A percentile compares a stretch with the other conserved stretches of the same genome.
Conservation (phyloP, 352 stramenopile genomes). For the Phytophthora capsici region DNA sequence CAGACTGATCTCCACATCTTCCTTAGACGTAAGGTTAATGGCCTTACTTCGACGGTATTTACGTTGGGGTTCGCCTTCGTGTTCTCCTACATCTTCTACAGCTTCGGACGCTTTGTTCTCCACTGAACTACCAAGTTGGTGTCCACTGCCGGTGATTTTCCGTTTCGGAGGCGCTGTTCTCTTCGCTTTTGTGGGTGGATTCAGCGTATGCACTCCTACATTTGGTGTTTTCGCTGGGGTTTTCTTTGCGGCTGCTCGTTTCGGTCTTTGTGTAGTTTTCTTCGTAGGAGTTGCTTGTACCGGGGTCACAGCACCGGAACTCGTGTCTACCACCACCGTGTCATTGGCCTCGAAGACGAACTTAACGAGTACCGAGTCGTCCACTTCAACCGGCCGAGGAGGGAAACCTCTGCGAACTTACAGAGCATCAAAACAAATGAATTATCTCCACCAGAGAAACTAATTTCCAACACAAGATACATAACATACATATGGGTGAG, state of each 20-base stretch:
- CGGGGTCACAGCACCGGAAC: constrained; percentile 4
- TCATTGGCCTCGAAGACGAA: constrained; percentile 68
- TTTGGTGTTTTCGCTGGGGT: constrained; percentile 10
- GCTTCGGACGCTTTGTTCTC: constrained; percentile 26
- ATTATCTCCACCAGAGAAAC: not conserved
- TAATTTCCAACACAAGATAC: constrained; percentile 8
- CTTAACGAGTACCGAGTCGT: constrained; percentile 48
- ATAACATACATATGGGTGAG: constrained; percentile 65
- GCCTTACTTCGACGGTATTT: constrained; percentile 63
- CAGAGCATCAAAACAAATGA: constrained; percentile 1
- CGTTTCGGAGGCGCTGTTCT: constrained; percentile 45
- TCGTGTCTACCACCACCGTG: constrained; percentile 63
- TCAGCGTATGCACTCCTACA: constrained; percentile 62
- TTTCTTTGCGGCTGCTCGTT: constrained; percentile 39
- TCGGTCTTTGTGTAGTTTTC: constrained; percentile 6
- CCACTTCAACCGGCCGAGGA: constrained; percentile 48
- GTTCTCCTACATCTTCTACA: constrained; percentile 9
- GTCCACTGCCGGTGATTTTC: constrained; percentile 49
- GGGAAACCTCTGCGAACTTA: constrained; percentile 80
- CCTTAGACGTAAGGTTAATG: constrained; percentile 78
- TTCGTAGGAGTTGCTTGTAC: constrained; percentile 17
- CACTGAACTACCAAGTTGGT: constrained; percentile 63
- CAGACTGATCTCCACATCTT: constrained; percentile 72
- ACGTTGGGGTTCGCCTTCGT: constrained; percentile 31
- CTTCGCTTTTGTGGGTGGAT: constrained; percentile 23